Base-by-base conservation (phyloP, 495 filamentous ascomycete genomes). In the Xylaria acuta region DNA sequence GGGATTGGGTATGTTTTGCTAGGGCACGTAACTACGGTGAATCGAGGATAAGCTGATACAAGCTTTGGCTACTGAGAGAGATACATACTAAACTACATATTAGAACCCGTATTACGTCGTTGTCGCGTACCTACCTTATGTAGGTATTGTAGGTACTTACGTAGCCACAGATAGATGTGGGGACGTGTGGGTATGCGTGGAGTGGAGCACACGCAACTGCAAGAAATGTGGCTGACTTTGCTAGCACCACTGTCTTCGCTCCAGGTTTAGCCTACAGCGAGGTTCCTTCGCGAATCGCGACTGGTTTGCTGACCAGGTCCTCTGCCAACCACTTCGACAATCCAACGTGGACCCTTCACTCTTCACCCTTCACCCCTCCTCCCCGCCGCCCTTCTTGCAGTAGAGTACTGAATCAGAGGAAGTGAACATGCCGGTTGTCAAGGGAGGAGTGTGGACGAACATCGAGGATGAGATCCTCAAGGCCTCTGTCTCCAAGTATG, bases 401-500 rank as follows among this genome's bases (percentile, higher is more conserved):
- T 32, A 20, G 38, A 45, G 16, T 7, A 9, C 36, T 16, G 59
- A 25, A 58, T 32, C 43, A 59, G 38, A 72, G 64, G 32, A 67
- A 74, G 73, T 76, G 79, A 90, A 75, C 71, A 99, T 98, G 96
- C 94, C 94, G 77, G 94, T 97, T 80, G 95, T 97, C 80, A 98
- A 99, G 85, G 96, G 95, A 84, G 96, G 96, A 77, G 95, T 98
- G 75, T 99, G 96, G 93, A 90, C 87, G 72, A 88, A 86, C 77
- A 87, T 86, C 67, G 87, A 87, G 84, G 96, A 99, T 84, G 96
- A 99, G 82, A 95, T 99, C 77, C 93, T 98, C 84, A 97, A 97
- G 81, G 95, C 94, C 58, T 92, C 92, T 49, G 94, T 97, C 75
- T 97, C 93, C 73, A 98, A 98, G 83, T 98, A 97, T 84, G 95